Percentiles rank a stretch among this genome's conserved stretches.
Evolutionary conservation across 2,329 filamentous ascomycete species (phyloP).

Genomic region (Fusarium pininemorale): DNA sequence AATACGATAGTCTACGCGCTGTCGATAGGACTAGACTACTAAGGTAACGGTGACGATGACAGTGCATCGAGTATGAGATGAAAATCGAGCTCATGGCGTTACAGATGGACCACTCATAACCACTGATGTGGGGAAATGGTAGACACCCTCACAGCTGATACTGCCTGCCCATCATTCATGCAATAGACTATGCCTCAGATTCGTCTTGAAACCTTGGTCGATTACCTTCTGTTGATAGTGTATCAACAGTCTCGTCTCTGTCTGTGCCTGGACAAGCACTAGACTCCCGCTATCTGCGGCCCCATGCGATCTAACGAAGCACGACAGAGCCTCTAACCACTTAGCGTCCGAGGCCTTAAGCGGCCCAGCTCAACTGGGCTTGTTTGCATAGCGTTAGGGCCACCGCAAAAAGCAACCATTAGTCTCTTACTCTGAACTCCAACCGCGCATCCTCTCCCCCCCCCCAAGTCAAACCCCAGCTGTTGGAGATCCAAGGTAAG

Average conservation of each 20-base stretch:
- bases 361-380: slow-evolving; percentile 17
- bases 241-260: background rate
- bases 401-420: slow-evolving; percentile 41
- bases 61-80: background rate
- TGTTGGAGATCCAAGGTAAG: slow-evolving; percentile 1
- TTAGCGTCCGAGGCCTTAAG: slow-evolving; percentile 18
- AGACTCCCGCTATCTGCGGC: slow-evolving; percentile 18
- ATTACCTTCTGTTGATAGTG: background rate
- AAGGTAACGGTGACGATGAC: background rate
- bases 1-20: background rate
- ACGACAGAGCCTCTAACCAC: slow-evolving; percentile 18
- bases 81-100: background rate
- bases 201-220: background rate
- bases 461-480: slow-evolving; percentile 6
- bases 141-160: slow-evolving; percentile 13
- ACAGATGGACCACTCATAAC: background rate
- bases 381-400: slow-evolving; percentile 38
- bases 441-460: slow-evolving; percentile 13
- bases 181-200: background rate
- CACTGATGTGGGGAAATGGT: background rate
- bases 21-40: background rate
- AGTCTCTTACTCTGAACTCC: background rate
- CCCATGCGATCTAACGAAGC: slow-evolving; percentile 5
- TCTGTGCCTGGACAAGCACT: background rate
- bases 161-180: slow-evolving; percentile 2